These are phyloP conservation scores for Hymenoscyphus repandus DNA, from an alignment of 2,329 filamentous ascomycete genomes.

Conservation along the genomic window DNA sequence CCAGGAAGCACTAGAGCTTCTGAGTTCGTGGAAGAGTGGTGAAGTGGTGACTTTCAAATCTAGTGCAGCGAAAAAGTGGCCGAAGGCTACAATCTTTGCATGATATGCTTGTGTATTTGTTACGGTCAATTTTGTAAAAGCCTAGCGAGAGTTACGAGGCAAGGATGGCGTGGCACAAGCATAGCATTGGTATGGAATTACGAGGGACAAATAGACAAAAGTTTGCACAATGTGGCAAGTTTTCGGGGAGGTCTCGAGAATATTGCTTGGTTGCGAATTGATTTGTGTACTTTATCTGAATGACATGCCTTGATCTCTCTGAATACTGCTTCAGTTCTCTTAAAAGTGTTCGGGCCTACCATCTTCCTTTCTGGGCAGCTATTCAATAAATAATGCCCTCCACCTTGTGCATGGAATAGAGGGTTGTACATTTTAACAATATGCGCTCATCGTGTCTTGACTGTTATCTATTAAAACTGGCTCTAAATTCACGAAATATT, in stretches of 20 bases:
- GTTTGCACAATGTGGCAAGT: slow-evolving; percentile 4
- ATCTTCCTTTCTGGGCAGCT: too few species aligned
- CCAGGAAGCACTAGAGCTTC: slow-evolving; percentile 44
- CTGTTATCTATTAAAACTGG: too few species aligned
- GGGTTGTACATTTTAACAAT: too few species aligned
- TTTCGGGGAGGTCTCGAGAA: neutral
- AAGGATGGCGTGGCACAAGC: neutral
- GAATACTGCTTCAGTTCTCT: too few species aligned
- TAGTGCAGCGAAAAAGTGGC: slow-evolving; percentile 43
- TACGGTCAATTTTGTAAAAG: neutral
- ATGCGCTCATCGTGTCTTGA: too few species aligned
- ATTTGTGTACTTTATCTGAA: too few species aligned
- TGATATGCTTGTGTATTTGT: slow-evolving; percentile 8
- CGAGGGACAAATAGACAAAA: slow-evolving; percentile 24
- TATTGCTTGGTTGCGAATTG: neutral
- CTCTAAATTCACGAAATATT: too few species aligned
- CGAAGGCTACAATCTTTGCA: slow-evolving; percentile 22
- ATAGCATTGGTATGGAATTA: slow-evolving; percentile 10
- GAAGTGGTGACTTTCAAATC: slow-evolving; percentile 45
- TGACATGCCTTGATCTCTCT: too few species aligned
- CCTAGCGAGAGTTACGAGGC: neutral
- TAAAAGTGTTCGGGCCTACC: too few species aligned
- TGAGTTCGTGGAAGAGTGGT: slow-evolving; percentile 45
- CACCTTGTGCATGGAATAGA: too few species aligned
- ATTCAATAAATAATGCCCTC: too few species aligned